Evolutionary conservation across 164 flowering plant genomes (phyloP).

Genomic region (Cinnamomum micranthum): DNA sequence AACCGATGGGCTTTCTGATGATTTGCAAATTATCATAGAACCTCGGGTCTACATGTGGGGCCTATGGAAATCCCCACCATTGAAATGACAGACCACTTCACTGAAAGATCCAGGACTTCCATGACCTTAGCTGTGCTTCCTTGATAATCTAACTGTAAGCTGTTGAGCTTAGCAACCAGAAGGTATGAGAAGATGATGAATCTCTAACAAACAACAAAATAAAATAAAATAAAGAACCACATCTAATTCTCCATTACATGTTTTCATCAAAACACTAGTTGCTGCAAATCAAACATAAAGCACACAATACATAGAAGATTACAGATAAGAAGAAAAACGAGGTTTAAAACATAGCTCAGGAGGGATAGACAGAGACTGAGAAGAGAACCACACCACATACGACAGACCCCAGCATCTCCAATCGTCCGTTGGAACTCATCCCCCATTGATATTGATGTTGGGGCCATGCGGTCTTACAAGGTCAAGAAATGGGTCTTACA

Average conservation of each 20-base stretch:
- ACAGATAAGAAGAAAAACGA: neutral
- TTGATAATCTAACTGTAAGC: neutral
- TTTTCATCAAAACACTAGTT: neutral
- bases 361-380: conserved; percentile 2
- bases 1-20: too few species aligned
- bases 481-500: conserved; percentile 1
- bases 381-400: neutral
- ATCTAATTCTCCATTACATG: neutral
- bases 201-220: neutral
- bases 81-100: too few species aligned
- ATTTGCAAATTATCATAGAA: too few species aligned
- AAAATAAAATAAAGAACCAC: neutral
- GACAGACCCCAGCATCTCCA: neutral
- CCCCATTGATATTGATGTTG: neutral
- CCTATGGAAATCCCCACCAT: too few species aligned
- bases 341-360: neutral
- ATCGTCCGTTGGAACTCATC: neutral
- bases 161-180: neutral
- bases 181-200: neutral
- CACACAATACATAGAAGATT: neutral
- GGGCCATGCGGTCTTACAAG: neutral
- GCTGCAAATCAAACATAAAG: neutral
- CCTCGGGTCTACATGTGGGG: too few species aligned
- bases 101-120: too few species aligned
- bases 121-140: too few species aligned